These are phyloP conservation scores for Hypocreales sp. DNA, from an alignment of 2,329 filamentous ascomycete species.

Conservation along the genomic window DNA sequence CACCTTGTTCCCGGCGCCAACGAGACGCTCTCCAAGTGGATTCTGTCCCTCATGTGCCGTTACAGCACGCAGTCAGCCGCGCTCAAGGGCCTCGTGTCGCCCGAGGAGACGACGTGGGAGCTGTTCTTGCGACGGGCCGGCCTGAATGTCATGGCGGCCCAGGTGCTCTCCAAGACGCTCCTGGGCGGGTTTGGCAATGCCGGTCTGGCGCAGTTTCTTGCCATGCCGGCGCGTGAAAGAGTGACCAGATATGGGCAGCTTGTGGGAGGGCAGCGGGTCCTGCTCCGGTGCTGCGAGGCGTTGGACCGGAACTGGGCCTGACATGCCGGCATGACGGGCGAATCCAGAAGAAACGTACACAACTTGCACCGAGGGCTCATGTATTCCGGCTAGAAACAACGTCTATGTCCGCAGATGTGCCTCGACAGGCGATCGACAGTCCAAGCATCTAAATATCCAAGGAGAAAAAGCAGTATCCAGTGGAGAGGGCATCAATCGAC, in stretches of 20 bases:
- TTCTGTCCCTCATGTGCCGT: slow-evolving; percentile 33
- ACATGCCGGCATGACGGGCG: no score
- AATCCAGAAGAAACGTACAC: no score
- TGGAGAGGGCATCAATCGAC: no score
- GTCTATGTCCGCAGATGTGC: no score
- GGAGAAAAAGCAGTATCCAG: no score
- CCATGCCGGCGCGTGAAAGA: slow-evolving; percentile 12
- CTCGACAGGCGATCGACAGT: no score
- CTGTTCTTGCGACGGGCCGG: slow-evolving; percentile 18
- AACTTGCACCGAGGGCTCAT: no score
- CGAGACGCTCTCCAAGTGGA: slow-evolving; percentile 36
- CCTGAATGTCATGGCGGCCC: slow-evolving; percentile 20
- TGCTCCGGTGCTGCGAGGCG: slow-evolving; percentile 3
- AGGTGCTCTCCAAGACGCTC: slow-evolving; percentile 14
- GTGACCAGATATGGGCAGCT: slow-evolving; percentile 9
- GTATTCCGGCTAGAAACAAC: no score
- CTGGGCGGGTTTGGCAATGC: slow-evolving; percentile 8
- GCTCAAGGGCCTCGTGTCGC: slow-evolving; percentile 18
- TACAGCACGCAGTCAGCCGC: slow-evolving; percentile 14
- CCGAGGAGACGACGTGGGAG: slow-evolving; percentile 25
- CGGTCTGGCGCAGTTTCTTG: slow-evolving; percentile 16
- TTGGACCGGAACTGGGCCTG: slow-evolving; percentile 2
- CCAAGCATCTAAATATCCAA: no score
- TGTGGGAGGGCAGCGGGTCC: slow-evolving; percentile 11
- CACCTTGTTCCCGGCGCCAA: slow-evolving; percentile 34